Conservation (phyloP, 257 asterid species). For the Knoxia roxburghii region DNA sequence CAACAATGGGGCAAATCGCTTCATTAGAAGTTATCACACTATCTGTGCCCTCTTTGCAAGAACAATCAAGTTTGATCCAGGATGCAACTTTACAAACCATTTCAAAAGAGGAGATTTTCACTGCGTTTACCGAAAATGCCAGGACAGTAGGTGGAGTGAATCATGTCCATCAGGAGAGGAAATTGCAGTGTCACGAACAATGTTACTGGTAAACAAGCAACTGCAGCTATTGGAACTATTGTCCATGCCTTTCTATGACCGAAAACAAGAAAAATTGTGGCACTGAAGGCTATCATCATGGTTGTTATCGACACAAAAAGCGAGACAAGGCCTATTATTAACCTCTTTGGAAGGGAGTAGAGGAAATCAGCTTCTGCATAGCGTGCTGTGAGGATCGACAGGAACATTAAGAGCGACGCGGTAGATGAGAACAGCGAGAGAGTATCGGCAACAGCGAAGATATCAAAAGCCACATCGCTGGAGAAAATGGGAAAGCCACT, state of each 20-base stretch:
- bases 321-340: slow-evolving; percentile 27
- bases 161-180: slow-evolving; percentile 29
- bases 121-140: slow-evolving; percentile 19
- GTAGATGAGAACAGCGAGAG: slow-evolving; percentile 34
- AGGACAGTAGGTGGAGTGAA: slow-evolving; percentile 24
- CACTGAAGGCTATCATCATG: slow-evolving; percentile 34
- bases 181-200: slow-evolving; percentile 29
- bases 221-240: slow-evolving; percentile 20
- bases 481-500: slow-evolving; percentile 27
- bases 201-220: slow-evolving; percentile 28
- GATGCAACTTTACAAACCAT: not conserved
- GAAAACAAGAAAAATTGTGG: slow-evolving; percentile 28
- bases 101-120: slow-evolving; percentile 4
- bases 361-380: slow-evolving; percentile 33
- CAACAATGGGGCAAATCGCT: not conserved
- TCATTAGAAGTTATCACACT: too few relatives aligned
- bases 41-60: not conserved
- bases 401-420: slow-evolving; percentile 30
- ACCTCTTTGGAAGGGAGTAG: slow-evolving; percentile 25
- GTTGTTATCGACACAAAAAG: slow-evolving; percentile 29
- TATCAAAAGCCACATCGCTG: not conserved
- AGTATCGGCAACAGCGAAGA: slow-evolving; percentile 30
- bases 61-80: too few relatives aligned
- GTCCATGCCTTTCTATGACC: slow-evolving; percentile 25
- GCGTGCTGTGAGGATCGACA: slow-evolving; percentile 35